Conservation (phyloP, 106 monocot species). For the Allium cepa region DNA sequence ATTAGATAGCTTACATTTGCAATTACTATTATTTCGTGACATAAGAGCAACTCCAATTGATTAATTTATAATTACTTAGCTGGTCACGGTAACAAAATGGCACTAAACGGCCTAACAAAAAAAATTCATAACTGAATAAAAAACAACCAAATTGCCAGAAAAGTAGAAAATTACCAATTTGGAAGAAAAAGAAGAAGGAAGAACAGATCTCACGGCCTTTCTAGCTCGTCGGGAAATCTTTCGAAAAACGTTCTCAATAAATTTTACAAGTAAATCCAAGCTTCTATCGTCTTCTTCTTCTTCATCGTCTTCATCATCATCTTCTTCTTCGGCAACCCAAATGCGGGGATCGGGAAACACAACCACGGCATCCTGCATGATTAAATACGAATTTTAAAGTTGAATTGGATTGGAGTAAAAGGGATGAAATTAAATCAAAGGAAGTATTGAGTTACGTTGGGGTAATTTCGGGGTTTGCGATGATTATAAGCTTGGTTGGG, state of each 20-base stretch:
- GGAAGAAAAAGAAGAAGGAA: conserved; percentile 65
- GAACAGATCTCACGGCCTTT: conserved; percentile 71
- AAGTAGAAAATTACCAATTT: conserved; percentile 41
- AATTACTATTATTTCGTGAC: too few species aligned
- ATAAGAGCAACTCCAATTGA: too few species aligned
- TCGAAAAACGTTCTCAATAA: conserved; percentile 57
- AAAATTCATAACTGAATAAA: too few species aligned
- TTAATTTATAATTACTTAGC: too few species aligned
- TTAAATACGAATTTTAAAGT: neutral
- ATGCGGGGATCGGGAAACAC: conserved; percentile 50
- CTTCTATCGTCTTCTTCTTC: conserved; percentile 81
- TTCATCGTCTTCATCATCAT: conserved; percentile 49
- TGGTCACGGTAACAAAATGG: too few species aligned
- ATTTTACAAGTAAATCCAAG: conserved; percentile 71
- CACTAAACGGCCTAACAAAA: too few species aligned
- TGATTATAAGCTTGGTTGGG: conserved; percentile 12
- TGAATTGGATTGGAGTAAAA: neutral
- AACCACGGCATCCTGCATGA: conserved; percentile 35
- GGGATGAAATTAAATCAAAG: neutral
- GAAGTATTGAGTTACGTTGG: conserved; percentile 5
- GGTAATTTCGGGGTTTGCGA: conserved; percentile 19
- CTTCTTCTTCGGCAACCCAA: conserved; percentile 43
- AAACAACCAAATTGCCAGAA: too few species aligned
- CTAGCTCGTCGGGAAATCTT: conserved; percentile 68
- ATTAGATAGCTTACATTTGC: too few species aligned